Percentiles rank a stretch among this genome's conserved stretches.
Conservation (phyloP, 2,329 filamentous ascomycete genomes). For the Hypoxylon sp. region DNA sequence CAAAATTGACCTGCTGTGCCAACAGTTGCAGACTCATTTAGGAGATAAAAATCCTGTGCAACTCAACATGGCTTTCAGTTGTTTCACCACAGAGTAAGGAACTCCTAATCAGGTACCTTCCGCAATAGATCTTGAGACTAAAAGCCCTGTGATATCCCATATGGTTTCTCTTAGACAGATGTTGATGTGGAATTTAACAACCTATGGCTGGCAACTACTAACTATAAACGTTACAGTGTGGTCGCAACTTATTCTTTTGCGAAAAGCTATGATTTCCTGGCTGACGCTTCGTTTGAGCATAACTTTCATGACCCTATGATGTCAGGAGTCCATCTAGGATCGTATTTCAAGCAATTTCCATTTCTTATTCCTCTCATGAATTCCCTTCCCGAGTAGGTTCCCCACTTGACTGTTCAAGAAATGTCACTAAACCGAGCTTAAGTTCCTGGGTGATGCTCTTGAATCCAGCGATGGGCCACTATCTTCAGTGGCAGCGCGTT, state of each 20-base stretch:
- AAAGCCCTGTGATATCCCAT: too few relatives aligned
- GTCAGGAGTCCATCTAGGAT: conserved; percentile 1
- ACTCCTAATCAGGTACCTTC: not conserved
- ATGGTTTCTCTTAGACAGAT: too few relatives aligned
- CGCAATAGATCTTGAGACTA: too few relatives aligned
- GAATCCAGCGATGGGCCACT: not conserved
- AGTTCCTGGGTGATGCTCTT: conserved; percentile 9
- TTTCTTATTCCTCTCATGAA: conserved; percentile 4
- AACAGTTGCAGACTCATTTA: conserved; percentile 25
- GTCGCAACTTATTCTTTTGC: conserved; percentile 21
- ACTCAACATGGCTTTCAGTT: conserved; percentile 25
- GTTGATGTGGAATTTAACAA: too few relatives aligned
- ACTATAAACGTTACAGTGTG: conserved; percentile 3
- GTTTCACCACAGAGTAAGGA: conserved; percentile 22
- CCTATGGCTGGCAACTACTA: not conserved
- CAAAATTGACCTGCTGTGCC: conserved; percentile 36
- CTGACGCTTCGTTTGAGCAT: conserved; percentile 11
- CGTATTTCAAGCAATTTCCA: conserved; percentile 8
- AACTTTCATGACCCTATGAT: conserved; percentile 17
- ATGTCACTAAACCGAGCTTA: not conserved
- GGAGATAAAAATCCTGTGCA: conserved; percentile 9
- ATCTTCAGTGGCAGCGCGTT: conserved; percentile 17
- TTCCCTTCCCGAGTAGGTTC: conserved; percentile 12
- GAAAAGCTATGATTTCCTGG: conserved; percentile 24
- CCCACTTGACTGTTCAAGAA: not conserved